A percentile compares a stretch with the other conserved stretches of the same genome.
These are phyloP conservation scores for Phragmites australis DNA, from an alignment of 176 grass and related monocot genomes.

Conservation along the genomic window DNA sequence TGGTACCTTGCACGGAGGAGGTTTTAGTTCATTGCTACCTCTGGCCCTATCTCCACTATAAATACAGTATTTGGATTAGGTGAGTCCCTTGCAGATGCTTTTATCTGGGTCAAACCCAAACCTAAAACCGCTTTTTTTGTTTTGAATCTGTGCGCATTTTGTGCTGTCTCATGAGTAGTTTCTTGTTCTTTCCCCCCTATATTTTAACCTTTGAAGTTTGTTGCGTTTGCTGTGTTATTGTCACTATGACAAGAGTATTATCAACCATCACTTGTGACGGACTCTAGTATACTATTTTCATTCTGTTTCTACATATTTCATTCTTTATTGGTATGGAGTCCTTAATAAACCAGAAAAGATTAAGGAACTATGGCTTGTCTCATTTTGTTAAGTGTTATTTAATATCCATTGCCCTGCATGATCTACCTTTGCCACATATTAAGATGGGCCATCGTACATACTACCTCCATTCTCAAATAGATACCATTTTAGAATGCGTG, in stretches of 20 bases:
- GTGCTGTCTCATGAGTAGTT: not conserved
- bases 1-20: not conserved
- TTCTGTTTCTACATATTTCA: not conserved
- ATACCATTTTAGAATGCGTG: too few species aligned
- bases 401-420: not conserved
- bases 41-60: not conserved
- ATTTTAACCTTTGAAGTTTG: not conserved
- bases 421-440: not conserved
- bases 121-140: not conserved
- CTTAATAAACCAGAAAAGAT: not conserved
- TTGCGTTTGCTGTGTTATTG: not conserved
- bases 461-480: too few species aligned
- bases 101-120: not conserved
- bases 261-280: not conserved
- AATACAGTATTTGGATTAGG: slow-evolving; percentile 18
- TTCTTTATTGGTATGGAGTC: not conserved
- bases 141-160: not conserved
- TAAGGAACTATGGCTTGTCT: not conserved
- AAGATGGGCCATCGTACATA: not conserved
- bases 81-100: not conserved
- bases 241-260: not conserved
- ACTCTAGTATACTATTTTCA: not conserved
- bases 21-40: slow-evolving; percentile 17
- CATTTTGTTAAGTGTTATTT: not conserved
- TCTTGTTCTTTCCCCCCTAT: not conserved